A percentile compares a stretch with the other conserved stretches of the same genome.
These are phyloP conservation scores for Colletotrichum tofieldiae DNA, from an alignment of 2,329 filamentous ascomycete species.

Conservation along the genomic window DNA sequence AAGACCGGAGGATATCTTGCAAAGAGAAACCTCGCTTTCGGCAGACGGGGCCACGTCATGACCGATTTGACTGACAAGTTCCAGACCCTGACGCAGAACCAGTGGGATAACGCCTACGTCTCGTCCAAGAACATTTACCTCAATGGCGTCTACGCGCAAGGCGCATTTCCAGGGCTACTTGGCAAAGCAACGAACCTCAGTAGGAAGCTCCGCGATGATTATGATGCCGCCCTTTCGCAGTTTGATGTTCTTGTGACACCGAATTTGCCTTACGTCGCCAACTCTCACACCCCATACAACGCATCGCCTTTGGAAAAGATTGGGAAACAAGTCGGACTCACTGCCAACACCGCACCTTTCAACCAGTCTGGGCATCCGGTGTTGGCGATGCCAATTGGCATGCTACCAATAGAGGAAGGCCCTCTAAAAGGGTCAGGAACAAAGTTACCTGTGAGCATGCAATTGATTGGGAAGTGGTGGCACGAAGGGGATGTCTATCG, in stretches of 20 bases:
- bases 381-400: slow-evolving; percentile 46
- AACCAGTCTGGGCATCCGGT: slow-evolving; percentile 67
- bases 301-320: slow-evolving; percentile 57
- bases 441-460: slow-evolving; percentile 51
- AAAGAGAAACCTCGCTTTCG: slow-evolving; percentile 28
- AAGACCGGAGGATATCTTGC: slow-evolving; percentile 27
- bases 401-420: slow-evolving; percentile 31
- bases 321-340: slow-evolving; percentile 60
- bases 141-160: slow-evolving; percentile 52
- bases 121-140: slow-evolving; percentile 61
- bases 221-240: slow-evolving; percentile 15
- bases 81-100: slow-evolving; percentile 34
- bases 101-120: slow-evolving; percentile 32
- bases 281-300: slow-evolving; percentile 37
- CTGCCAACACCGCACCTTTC: slow-evolving; percentile 63
- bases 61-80: slow-evolving; percentile 54
- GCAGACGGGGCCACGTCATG: slow-evolving; percentile 43
- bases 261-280: slow-evolving; percentile 25
- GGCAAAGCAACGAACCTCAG: slow-evolving; percentile 29
- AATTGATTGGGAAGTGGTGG: slow-evolving; percentile 50
- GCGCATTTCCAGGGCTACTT: slow-evolving; percentile 8
- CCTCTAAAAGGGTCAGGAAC: slow-evolving; percentile 17
- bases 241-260: slow-evolving; percentile 12
- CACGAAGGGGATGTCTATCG: slow-evolving; percentile 46
- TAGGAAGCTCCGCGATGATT: slow-evolving; percentile 29